phyloP scores from a whole-genome alignment of 331 rosid species.

The Quercus tomentella region DNA sequence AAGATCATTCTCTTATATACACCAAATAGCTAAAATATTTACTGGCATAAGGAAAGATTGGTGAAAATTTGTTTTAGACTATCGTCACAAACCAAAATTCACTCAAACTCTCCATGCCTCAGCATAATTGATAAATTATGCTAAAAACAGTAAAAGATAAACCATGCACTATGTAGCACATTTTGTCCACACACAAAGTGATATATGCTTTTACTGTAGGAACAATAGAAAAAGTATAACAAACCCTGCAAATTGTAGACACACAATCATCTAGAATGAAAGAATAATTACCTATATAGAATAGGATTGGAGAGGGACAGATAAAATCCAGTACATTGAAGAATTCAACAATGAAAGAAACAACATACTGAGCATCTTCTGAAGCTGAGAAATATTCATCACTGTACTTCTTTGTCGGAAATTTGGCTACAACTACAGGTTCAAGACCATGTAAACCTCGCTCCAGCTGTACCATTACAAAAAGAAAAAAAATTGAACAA shows the following conservation, averaged over 20 bases:
- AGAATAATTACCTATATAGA: background rate
- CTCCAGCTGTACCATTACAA: conserved; percentile 55
- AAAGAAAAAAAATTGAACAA: conserved; percentile 1
- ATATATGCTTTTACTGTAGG: background rate
- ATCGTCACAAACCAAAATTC: background rate
- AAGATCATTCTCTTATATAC: background rate
- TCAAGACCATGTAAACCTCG: conserved; percentile 77
- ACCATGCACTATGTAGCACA: background rate
- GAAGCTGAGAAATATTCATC: conserved; percentile 66
- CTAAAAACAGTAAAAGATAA: background rate
- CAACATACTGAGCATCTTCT: conserved; percentile 82
- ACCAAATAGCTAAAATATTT: background rate
- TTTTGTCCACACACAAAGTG: background rate
- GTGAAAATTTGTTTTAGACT: background rate
- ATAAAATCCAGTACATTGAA: background rate
- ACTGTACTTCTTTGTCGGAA: conserved; percentile 78
- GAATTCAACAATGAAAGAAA: conserved; percentile 13
- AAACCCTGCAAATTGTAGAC: background rate
- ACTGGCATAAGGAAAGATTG: background rate
- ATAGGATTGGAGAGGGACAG: conserved; percentile 1
- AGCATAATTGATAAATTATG: background rate
- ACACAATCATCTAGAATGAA: background rate
- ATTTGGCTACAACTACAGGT: conserved; percentile 53
- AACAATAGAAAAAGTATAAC: background rate
- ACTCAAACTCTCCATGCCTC: background rate